Conservation (phyloP, 2,329 filamentous ascomycete genomes). For the Alternaria rosae region DNA sequence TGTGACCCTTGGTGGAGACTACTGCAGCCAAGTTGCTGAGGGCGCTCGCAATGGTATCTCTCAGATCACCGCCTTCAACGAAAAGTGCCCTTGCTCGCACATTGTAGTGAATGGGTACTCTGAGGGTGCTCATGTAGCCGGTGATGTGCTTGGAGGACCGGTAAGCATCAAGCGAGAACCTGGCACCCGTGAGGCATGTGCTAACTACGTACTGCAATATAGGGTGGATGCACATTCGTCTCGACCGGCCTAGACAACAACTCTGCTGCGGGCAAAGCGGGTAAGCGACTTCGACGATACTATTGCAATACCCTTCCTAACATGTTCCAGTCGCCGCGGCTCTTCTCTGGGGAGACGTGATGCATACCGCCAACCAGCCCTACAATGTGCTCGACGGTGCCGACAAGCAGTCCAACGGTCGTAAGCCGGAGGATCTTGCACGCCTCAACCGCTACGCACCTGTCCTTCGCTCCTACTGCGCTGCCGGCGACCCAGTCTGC, state of each 20-base stretch:
- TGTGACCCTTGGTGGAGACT: constrained; percentile 21
- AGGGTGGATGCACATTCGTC: constrained; percentile 25
- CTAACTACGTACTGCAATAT: neutral
- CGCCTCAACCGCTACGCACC: constrained; percentile 45
- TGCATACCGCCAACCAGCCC: constrained; percentile 30
- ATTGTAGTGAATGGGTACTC: constrained; percentile 68
- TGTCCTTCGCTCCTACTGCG: constrained; percentile 69
- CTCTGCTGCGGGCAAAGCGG: constrained; percentile 28
- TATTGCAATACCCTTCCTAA: neutral
- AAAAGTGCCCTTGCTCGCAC: constrained; percentile 62
- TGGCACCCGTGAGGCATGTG: neutral
- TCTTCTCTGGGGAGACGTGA: constrained; percentile 33
- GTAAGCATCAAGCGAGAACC: neutral
- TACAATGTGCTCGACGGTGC: constrained; percentile 34
- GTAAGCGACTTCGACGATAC: constrained; percentile 14
- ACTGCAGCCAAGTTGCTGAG: constrained; percentile 27
- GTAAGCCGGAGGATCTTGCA: constrained; percentile 18
- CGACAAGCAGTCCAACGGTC: constrained; percentile 18
- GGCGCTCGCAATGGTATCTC: constrained; percentile 28
- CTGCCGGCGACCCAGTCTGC: constrained; percentile 68
- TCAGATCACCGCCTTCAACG: constrained; percentile 62
- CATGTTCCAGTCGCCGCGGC: constrained; percentile 18
- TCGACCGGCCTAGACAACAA: constrained; percentile 25
- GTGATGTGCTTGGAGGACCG: constrained; percentile 63
- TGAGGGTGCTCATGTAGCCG: constrained; percentile 66